Conservation (phyloP, 1,284 basidiomycete species). For the Fistulina hepatica region DNA sequence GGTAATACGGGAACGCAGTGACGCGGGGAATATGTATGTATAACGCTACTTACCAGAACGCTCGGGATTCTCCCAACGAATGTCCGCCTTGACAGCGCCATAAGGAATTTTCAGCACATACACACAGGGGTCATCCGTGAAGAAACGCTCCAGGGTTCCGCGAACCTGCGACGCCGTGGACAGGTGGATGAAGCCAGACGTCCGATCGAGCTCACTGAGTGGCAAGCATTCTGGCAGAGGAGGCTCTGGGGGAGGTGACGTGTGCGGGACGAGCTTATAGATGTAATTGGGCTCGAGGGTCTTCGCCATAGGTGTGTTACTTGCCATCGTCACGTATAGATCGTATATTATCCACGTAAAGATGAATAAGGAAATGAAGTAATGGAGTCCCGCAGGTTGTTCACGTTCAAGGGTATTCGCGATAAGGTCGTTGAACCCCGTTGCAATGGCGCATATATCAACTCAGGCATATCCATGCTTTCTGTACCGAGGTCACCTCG, state of each 20-base stretch:
- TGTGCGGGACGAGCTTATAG: conserved; percentile 39
- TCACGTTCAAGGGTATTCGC: no score
- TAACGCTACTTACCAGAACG: conserved; percentile 23
- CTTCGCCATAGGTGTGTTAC: no score
- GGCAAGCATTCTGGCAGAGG: conserved; percentile 23
- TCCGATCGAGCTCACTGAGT: conserved; percentile 29
- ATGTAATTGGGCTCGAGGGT: conserved; percentile 29
- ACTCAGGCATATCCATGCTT: no score
- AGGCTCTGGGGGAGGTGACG: conserved; percentile 24
- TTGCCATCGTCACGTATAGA: no score
- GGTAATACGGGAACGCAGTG: background rate
- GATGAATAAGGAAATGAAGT: no score
- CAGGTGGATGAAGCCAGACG: conserved; percentile 49
- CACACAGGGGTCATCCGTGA: conserved; percentile 30
- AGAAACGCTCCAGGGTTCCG: conserved; percentile 44
- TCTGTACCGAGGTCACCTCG: no score
- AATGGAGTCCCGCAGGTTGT: no score
- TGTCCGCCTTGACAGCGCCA: conserved; percentile 25
- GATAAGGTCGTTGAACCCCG: no score
- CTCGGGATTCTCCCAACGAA: conserved; percentile 38
- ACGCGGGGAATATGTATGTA: background rate
- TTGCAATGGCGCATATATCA: no score
- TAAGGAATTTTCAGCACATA: conserved; percentile 38
- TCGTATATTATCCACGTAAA: no score
- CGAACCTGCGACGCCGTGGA: conserved; percentile 47